phyloP scores from a whole-genome alignment of 2,329 filamentous ascomycete genomes.

The Fusarium haematococcum region DNA sequence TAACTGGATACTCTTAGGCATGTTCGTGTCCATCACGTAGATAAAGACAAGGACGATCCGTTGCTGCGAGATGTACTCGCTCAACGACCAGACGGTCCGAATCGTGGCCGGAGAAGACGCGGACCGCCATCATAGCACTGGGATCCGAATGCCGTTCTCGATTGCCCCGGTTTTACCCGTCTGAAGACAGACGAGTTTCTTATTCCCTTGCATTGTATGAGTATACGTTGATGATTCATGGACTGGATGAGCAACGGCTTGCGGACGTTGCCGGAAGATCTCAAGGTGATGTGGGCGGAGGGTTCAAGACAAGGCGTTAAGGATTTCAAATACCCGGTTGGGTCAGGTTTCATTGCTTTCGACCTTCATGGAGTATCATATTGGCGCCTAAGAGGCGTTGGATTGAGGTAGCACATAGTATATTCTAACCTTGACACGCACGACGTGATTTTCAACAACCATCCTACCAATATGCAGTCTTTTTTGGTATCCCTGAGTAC shows the following conservation, averaged over 20 bases:
- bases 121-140: conserved; percentile 53
- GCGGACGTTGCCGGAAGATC: neutral
- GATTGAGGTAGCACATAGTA: conserved; percentile 24
- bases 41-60: conserved; percentile 90
- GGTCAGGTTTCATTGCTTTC: conserved; percentile 30
- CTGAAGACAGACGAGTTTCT: conserved; percentile 7
- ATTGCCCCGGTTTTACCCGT: neutral
- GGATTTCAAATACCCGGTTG: conserved; percentile 42
- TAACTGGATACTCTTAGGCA: conserved; percentile 69
- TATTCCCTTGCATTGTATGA: conserved; percentile 28
- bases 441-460: neutral
- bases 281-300: conserved; percentile 11
- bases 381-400: conserved; percentile 28
- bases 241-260: conserved; percentile 9
- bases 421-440: conserved; percentile 15
- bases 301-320: conserved; percentile 38
- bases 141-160: neutral
- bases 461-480: neutral
- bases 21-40: conserved; percentile 89
- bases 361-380: conserved; percentile 11
- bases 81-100: conserved; percentile 86
- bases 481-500: neutral
- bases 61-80: conserved; percentile 84
- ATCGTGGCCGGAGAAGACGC: conserved; percentile 80
- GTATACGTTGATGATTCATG: conserved; percentile 23